Evolutionary conservation across 345 rosid genomes (phyloP), one percentile per base, ranked within the genome.

Genomic region (Combretum micranthum): DNA sequence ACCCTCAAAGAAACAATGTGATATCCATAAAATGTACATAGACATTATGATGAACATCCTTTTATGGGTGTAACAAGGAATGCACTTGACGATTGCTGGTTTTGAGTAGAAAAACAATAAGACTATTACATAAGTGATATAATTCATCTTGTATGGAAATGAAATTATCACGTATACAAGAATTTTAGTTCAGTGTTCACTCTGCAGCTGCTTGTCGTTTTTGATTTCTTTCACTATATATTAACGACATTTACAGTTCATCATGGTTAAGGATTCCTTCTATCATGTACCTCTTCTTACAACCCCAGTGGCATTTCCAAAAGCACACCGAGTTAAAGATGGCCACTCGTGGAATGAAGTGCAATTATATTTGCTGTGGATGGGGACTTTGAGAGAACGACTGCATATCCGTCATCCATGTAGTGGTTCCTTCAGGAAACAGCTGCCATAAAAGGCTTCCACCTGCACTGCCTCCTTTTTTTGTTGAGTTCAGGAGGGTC

Each of bases 371-470:
- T 83, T 16, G 96, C 74, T 44, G 87, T 82, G 3, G 95, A 80
- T 69, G 79, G 93, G 65, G 86, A 77, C 69, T 83, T 84, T 0
- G 95, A 76, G 15, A 92, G 84, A 63, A 88, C 86, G 57, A 92
- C 62, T 0, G 95, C 93, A 45, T 92, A 92, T 47, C 98, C 98
- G 4, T 92, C 98, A 53, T 88, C 87, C 96, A 92, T 88, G 77
- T 86, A 88, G 63, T 83, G 13, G 86, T 79, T 46, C 98, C 98
- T 19, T 80, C 82, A 44, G 98, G 96, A 65, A 84, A 84, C 64
- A 92, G 77, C 78, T 92, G 96, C 96, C 98, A 92, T 54, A 92
- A 59, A 53, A 92, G 84, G 77, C 90, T 86, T 26, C 98, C 98
- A 20, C 83, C 95, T 14, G 90, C 93, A n/a, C 88, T 79, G 22